These are phyloP conservation scores for Parathielavia appendiculata DNA, from an alignment of 495 filamentous ascomycete genomes.

Conservation along the genomic window DNA sequence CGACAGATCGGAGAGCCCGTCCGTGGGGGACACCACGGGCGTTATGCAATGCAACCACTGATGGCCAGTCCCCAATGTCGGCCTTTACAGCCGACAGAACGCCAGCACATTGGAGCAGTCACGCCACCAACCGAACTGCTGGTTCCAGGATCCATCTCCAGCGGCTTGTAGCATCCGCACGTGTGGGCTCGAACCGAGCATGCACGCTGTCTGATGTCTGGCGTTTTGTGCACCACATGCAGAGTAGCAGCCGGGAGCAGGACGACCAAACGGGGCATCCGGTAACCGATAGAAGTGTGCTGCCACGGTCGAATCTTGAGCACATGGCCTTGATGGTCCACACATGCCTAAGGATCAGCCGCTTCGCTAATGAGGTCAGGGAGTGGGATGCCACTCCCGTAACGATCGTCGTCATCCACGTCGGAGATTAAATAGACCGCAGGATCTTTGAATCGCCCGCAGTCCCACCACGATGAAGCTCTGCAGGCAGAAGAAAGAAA, in stretches of 20 bases:
- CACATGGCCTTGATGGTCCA: slow-evolving; percentile 20
- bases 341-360: slow-evolving; percentile 12
- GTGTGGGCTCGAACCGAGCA: slow-evolving; percentile 1
- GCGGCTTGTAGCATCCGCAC: neutral
- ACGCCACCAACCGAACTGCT: slow-evolving; percentile 16
- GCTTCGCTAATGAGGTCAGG: neutral
- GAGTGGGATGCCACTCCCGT: neutral
- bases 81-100: neutral
- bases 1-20: slow-evolving; percentile 4
- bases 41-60: slow-evolving; percentile 16
- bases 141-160: slow-evolving; percentile 9
- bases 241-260: slow-evolving; percentile 1
- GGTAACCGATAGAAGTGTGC: slow-evolving; percentile 1
- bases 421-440: slow-evolving; percentile 7
- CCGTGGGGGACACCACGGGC: neutral
- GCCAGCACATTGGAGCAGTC: slow-evolving; percentile 4
- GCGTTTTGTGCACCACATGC: slow-evolving; percentile 10
- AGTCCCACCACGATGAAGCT: neutral
- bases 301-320: slow-evolving; percentile 4
- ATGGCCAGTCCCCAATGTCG: slow-evolving; percentile 2
- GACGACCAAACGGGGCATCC: slow-evolving; percentile 20
- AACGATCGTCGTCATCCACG: neutral
- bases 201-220: neutral
- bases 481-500: too few relatives aligned
- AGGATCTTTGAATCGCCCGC: neutral